These are phyloP conservation scores for Kingdonia uniflora DNA, from an alignment of 164 flowering plant genomes.

Conservation along the genomic window DNA sequence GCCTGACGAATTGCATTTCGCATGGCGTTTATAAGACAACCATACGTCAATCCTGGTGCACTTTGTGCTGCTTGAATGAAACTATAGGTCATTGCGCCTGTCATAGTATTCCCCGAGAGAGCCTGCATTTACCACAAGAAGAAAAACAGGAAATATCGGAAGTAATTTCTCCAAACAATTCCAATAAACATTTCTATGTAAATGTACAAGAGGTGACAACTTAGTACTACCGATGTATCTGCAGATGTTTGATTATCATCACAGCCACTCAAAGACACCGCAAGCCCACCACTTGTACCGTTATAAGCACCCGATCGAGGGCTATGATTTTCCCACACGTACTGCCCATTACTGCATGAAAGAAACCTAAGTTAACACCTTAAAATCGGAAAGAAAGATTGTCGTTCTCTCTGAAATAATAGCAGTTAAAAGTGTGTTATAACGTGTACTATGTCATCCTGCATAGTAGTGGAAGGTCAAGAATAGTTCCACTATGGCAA, in stretches of 20 bases:
- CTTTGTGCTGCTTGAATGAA: conserved; percentile 42
- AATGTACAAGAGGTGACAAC: too few species aligned
- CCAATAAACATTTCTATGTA: too few species aligned
- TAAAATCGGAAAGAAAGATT: too few species aligned
- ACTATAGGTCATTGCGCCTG: conserved; percentile 42
- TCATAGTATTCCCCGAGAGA: conserved; percentile 26
- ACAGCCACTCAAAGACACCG: conserved; percentile 53
- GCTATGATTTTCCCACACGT: conserved; percentile 68
- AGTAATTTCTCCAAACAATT: not conserved
- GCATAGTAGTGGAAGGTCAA: conserved; percentile 62
- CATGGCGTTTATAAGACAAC: conserved; percentile 12
- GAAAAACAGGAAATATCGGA: not conserved
- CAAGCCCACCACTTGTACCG: conserved; percentile 61
- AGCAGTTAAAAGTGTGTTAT: too few species aligned
- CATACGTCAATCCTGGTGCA: conserved; percentile 3
- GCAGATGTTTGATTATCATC: conserved; percentile 51
- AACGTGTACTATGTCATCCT: conserved; percentile 39
- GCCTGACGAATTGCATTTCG: conserved; percentile 32
- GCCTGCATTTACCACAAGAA: conserved; percentile 22
- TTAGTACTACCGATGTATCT: conserved; percentile 31
- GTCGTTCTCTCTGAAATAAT: too few species aligned
- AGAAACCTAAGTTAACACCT: not conserved
- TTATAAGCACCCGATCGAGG: conserved; percentile 29
- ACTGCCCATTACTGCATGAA: conserved; percentile 40
- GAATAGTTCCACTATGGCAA: conserved; percentile 64